Evolutionary conservation across 345 rosid species (phyloP).

Genomic region (Brassica nigra): DNA sequence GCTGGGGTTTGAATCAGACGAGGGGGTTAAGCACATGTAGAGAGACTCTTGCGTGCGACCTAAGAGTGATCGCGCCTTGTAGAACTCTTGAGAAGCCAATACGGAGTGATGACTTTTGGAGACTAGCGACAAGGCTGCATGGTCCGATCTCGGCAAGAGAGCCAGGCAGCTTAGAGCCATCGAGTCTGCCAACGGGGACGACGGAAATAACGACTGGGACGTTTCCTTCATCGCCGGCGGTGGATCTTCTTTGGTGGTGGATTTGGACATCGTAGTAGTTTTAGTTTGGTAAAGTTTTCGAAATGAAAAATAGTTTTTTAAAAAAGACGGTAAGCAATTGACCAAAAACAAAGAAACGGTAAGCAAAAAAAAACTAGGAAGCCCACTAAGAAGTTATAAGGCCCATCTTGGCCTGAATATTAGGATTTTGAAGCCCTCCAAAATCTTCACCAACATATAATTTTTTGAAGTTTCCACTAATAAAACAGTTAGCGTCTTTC

Average conservation of each 20-base stretch:
- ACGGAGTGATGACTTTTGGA: slow-evolving; percentile 52
- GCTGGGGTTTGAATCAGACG: slow-evolving; percentile 20
- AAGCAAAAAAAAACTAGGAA: too few species aligned
- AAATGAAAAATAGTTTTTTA: too few species aligned
- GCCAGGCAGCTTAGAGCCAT: slow-evolving; percentile 57
- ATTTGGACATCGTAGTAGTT: neutral
- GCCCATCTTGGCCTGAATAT: too few species aligned
- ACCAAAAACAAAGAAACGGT: too few species aligned
- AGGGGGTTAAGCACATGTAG: slow-evolving; percentile 56
- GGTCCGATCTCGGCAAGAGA: slow-evolving; percentile 53
- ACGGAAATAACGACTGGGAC: neutral
- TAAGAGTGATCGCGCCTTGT: slow-evolving; percentile 44
- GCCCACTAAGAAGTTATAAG: too few species aligned
- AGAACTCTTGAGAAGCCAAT: slow-evolving; percentile 51
- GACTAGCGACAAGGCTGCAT: slow-evolving; percentile 54
- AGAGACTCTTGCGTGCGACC: slow-evolving; percentile 47
- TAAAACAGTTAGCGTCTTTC: too few species aligned
- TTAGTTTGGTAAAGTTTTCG: too few species aligned
- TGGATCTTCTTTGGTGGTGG: neutral
- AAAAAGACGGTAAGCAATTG: too few species aligned
- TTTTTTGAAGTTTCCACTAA: too few species aligned
- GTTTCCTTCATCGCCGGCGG: neutral
- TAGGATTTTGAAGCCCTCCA: too few species aligned
- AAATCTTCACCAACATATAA: too few species aligned
- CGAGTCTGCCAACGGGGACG: slow-evolving; percentile 48